Conservation (phyloP, 306 rosid species). For the Prunus persica region Prunus_persica_NCBIv2 NC_034009.1:34060001-34060500, state of each 20-base stretch:
- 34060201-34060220: slow-evolving; percentile 80
- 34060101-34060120: background rate
- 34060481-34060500: background rate
- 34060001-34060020: slow-evolving; percentile 58
- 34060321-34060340: background rate
- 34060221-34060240: slow-evolving; percentile 62
- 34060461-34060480: background rate
- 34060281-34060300: background rate
- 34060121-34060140: slow-evolving; percentile 1
- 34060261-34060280: slow-evolving; percentile 10
- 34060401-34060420: background rate
- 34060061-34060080: slow-evolving; percentile 52
- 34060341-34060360: background rate
- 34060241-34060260: slow-evolving; percentile 53
- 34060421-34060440: background rate
- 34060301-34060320: background rate
- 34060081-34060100: slow-evolving; percentile 11
- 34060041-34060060: slow-evolving; percentile 92
- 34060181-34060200: background rate
- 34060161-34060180: background rate
- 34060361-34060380: background rate
- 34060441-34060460: background rate
- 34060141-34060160: background rate
- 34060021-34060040: slow-evolving; percentile 70
- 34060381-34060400: background rate